Evolutionary conservation across 805 yeast species (phyloP).

Genomic region (Geotrichum ghanense): DNA sequence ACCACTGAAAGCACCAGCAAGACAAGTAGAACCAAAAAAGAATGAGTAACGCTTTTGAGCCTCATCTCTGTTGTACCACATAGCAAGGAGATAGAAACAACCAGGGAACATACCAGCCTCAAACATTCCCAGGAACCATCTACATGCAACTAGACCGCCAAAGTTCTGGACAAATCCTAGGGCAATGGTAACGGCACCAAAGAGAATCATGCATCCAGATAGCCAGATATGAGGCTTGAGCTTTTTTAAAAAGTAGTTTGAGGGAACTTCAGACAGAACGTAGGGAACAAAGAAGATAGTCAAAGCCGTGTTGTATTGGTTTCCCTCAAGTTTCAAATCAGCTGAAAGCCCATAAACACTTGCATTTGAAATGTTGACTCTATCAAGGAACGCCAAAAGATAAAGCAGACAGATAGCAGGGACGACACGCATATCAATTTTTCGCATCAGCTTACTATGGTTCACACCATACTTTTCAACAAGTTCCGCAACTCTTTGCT

Average conservation of each 20-base stretch:
- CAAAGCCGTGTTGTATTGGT: slow-evolving; percentile 52
- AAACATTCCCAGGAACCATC: slow-evolving; percentile 54
- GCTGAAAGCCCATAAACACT: slow-evolving; percentile 54
- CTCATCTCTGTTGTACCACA: slow-evolving; percentile 53
- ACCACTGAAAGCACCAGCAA: slow-evolving; percentile 74
- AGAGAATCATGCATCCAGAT: slow-evolving; percentile 43
- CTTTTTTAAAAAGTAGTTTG: slow-evolving; percentile 48
- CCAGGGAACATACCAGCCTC: slow-evolving; percentile 71
- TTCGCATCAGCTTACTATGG: slow-evolving; percentile 46
- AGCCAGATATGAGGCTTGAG: slow-evolving; percentile 59
- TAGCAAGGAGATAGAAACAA: slow-evolving; percentile 55
- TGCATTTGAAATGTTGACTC: slow-evolving; percentile 78
- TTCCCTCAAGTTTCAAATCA: slow-evolving; percentile 43
- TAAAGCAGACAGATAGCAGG: slow-evolving; percentile 70
- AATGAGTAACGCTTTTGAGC: slow-evolving; percentile 59
- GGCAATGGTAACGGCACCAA: slow-evolving; percentile 53
- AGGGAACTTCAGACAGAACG: slow-evolving; percentile 48
- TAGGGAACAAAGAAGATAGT: slow-evolving; percentile 67
- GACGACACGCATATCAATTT: slow-evolving; percentile 56
- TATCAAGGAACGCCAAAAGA: slow-evolving; percentile 65
- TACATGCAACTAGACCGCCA: slow-evolving; percentile 48
- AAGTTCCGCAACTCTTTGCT: slow-evolving; percentile 17
- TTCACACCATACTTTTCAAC: slow-evolving; percentile 40
- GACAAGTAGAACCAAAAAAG: slow-evolving; percentile 58
- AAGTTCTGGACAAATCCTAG: slow-evolving; percentile 53